These are phyloP conservation scores for Clonostachys rhizophaga DNA, from an alignment of 2,329 filamentous ascomycete genomes.

Conservation along the genomic window DNA sequence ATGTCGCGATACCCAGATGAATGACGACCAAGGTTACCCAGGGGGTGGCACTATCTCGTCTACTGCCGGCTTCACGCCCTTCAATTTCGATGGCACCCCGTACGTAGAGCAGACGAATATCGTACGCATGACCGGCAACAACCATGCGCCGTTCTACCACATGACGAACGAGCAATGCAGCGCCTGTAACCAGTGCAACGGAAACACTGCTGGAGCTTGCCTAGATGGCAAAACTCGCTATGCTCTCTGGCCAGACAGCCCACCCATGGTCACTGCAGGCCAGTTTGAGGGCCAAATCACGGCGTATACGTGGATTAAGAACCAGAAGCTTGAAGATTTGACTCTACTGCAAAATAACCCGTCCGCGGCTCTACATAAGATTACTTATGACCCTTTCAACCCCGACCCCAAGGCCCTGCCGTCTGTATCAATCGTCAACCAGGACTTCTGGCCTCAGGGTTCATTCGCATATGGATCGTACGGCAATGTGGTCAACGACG, in stretches of 20 bases:
- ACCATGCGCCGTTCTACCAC: background rate
- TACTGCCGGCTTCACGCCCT: constrained; percentile 7
- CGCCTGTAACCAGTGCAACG: background rate
- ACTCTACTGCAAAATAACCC: background rate
- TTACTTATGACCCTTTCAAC: constrained; percentile 6
- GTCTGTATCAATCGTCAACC: constrained; percentile 4
- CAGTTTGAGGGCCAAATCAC: constrained; percentile 4
- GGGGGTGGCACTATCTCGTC: constrained; percentile 5
- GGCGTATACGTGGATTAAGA: constrained; percentile 8
- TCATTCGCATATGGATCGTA: constrained; percentile 8
- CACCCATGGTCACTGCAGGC: constrained; percentile 6
- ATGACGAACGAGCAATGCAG: too few species aligned
- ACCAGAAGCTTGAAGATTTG: constrained; percentile 1
- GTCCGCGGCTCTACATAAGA: constrained; percentile 6
- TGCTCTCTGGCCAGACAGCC: constrained; percentile 8
- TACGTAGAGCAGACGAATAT: background rate
- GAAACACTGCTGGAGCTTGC: constrained; percentile 7
- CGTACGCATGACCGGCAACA: background rate
- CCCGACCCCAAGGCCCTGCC: constrained; percentile 5
- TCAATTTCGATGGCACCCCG: constrained; percentile 6
- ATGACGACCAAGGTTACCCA: constrained; percentile 1
- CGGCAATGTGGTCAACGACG: constrained; percentile 9
- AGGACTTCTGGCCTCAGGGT: constrained; percentile 6
- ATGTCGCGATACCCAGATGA: constrained; percentile 7
- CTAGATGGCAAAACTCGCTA: constrained; percentile 5